phyloP scores from a whole-genome alignment of 2,329 filamentous ascomycete species.

The Stagonosporopsis rhizophila region DNA sequence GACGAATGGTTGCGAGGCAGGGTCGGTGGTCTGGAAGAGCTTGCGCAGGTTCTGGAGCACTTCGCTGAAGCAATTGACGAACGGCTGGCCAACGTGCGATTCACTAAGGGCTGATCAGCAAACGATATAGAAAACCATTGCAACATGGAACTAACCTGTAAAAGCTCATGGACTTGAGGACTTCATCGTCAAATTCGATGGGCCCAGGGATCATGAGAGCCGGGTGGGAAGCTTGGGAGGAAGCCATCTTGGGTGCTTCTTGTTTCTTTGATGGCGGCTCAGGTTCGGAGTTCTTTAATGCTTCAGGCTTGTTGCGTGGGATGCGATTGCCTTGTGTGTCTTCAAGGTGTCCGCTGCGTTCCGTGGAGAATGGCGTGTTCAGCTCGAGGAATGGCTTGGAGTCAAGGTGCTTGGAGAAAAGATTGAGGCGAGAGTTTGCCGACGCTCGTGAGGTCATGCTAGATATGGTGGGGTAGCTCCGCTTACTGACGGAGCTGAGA shows the following conservation, averaged over 20 bases:
- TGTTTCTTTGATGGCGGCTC: conserved; percentile 17
- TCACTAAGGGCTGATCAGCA: conserved; percentile 65
- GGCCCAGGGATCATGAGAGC: conserved; percentile 95
- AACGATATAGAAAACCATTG: background rate
- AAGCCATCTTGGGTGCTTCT: conserved; percentile 54
- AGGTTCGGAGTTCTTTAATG: conserved; percentile 22
- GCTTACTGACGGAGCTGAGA: conserved; percentile 23
- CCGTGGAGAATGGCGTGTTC: conserved; percentile 69
- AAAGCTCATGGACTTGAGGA: conserved; percentile 93
- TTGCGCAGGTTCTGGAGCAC: conserved; percentile 85
- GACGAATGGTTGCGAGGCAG: conserved; percentile 86
- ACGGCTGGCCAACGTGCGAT: conserved; percentile 88
- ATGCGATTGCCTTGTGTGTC: conserved; percentile 60
- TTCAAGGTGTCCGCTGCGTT: conserved; percentile 59
- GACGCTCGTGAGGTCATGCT: conserved; percentile 48
- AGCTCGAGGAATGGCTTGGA: conserved; percentile 63
- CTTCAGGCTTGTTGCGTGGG: conserved; percentile 9
- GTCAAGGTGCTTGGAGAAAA: conserved; percentile 68
- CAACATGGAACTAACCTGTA: conserved; percentile 68
- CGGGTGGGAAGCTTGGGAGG: conserved; percentile 65
- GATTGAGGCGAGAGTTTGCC: conserved; percentile 61
- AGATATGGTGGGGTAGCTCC: conserved; percentile 38
- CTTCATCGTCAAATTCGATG: conserved; percentile 98
- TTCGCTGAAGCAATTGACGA: conserved; percentile 91
- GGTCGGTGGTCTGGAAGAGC: conserved; percentile 89